Evolutionary conservation across 2,329 filamentous ascomycete species (phyloP), one percentile per base, ranked within the genome.

Genomic region (Biscogniauxia marginata): DNA sequence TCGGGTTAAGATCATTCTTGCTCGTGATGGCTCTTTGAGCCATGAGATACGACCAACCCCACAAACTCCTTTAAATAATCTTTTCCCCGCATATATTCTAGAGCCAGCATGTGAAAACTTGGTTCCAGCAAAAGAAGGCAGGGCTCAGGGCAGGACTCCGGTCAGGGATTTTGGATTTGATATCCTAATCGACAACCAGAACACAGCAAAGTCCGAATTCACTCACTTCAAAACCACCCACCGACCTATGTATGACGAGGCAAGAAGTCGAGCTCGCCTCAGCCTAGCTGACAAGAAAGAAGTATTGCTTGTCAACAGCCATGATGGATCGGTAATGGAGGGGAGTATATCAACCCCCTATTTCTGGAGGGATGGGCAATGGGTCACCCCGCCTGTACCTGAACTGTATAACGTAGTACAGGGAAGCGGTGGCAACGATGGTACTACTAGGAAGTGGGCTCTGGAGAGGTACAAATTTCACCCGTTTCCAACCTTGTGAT

Each of bases 221-320:
- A 96, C 93, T 0, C 86, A 87, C 56, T 90, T 89, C 76, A 98
- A 99, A 73, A 98, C 93, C 0, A 95, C 90, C 0, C 77, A 81
- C 49, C 84, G 93, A 13, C 75, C 78, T 8, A 79, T 86, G 69
- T 98, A 98, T 71, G 84, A 89, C 47, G 76, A 75, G 2, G 90
- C 91, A 1, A 84, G 92, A 7, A 67, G 75, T 22, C 81, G 90
- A 13, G 83, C 81, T 1, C 75, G 76, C 0, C 84, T 93, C 49
- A 68, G 60, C 46, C 73, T 71, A 7, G 67, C 74, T 0, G 80
- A 83, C 39, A 71, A 75, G 44, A 80, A 82, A 51, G 93, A 98
- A 71, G 90, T 96, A 4, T 77, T 98, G 19, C 73, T 97, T 2
- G 80, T 89, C 60, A 91, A 90, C 65, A 69, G 68, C 0, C 62